These are phyloP conservation scores for Cercospora sp. DNA, from an alignment of 2,329 filamentous ascomycete genomes.

Conservation along the genomic window DNA sequence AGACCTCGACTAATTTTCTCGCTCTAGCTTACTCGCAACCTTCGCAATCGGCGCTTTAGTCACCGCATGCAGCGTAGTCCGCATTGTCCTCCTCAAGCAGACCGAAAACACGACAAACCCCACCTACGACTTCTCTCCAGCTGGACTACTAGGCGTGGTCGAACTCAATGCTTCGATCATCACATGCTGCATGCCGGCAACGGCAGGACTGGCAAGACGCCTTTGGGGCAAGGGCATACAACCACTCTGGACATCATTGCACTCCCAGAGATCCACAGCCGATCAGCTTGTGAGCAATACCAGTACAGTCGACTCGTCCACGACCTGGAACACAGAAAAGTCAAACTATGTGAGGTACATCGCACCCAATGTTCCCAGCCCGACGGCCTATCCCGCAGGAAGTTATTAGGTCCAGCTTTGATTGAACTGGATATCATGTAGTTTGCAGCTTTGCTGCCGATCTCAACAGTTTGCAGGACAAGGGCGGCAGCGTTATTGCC, in stretches of 20 bases:
- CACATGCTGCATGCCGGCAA: constrained; percentile 14
- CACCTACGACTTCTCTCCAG: constrained; percentile 10
- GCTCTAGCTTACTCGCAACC: constrained; percentile 4
- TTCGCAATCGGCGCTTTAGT: constrained; percentile 1
- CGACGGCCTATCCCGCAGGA: neutral
- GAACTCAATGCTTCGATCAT: constrained; percentile 10
- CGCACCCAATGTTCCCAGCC: neutral
- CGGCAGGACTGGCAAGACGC: constrained; percentile 5
- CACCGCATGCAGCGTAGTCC: constrained; percentile 11
- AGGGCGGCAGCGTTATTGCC: neutral
- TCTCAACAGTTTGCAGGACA: neutral
- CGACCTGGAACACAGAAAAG: neutral
- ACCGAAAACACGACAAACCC: constrained; percentile 1
- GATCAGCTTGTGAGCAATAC: neutral
- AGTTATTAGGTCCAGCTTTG: neutral
- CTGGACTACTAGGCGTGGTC: constrained; percentile 7
- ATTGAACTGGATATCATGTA: neutral
- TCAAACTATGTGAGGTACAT: neutral
- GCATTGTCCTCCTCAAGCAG: constrained; percentile 11
- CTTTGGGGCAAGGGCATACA: constrained; percentile 8
- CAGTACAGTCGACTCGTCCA: neutral
- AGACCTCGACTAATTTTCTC: neutral
- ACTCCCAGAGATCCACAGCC: neutral
- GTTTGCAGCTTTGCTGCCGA: no score
- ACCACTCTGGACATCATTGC: neutral